Evolutionary conservation across 2,329 filamentous ascomycete species (phyloP).

Genomic region (Aspergillus hiratsukae): DNA sequence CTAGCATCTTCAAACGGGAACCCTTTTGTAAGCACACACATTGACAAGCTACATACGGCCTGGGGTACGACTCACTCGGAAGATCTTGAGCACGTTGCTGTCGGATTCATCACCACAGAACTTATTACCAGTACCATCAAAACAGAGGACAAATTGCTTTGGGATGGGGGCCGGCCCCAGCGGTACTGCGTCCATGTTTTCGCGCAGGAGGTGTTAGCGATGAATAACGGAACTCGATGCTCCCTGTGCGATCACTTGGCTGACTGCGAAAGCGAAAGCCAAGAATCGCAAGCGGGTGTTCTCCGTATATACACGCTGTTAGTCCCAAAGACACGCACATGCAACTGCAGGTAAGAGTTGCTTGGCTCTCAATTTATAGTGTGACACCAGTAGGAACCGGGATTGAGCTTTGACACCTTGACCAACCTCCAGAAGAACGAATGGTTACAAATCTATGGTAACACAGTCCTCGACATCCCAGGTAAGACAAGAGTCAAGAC

Average conservation of each 20-base stretch:
- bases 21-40: neutral
- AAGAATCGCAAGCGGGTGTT: too few relatives aligned
- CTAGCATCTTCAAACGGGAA: conserved; percentile 30
- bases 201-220: neutral
- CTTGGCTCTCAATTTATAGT: conserved; percentile 1
- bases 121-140: conserved; percentile 44
- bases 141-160: conserved; percentile 41
- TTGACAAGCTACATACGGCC: neutral
- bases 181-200: conserved; percentile 9
- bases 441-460: neutral
- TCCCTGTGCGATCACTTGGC: neutral
- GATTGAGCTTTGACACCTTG: neutral
- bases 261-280: neutral
- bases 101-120: conserved; percentile 42
- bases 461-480: neutral
- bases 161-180: conserved; percentile 18
- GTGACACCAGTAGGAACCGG: neutral
- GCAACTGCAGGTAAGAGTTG: neutral
- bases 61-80: conserved; percentile 30
- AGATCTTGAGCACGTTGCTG: conserved; percentile 46
- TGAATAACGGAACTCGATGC: neutral
- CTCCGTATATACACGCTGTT: neutral
- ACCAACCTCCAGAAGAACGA: neutral
- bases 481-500: neutral
- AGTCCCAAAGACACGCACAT: conserved; percentile 1